A percentile compares a stretch with the other conserved stretches of the same genome.
phyloP scores from a whole-genome alignment of 495 filamentous ascomycete genomes.

The Penicillium alfredii region DNA sequence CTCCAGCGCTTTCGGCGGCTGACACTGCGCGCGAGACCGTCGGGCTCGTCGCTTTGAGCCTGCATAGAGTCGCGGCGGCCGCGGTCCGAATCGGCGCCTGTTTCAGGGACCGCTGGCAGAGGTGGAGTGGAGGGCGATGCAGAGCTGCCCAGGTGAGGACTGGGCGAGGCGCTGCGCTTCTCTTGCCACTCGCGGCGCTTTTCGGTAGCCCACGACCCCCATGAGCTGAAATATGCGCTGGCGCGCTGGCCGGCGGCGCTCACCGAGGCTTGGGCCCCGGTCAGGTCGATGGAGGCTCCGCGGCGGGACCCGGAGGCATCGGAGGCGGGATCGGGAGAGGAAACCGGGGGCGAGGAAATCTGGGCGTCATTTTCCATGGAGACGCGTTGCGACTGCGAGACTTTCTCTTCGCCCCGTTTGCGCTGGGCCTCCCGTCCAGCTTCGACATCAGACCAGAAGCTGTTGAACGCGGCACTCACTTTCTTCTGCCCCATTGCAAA shows the following conservation, averaged over 20 bases:
- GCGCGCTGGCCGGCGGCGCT: conserved; percentile 66
- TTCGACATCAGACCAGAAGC: conserved; percentile 85
- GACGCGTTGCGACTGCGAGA: conserved; percentile 29
- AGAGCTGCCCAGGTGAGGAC: conserved; percentile 10
- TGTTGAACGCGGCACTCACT: conserved; percentile 75
- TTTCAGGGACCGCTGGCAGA: conserved; percentile 25
- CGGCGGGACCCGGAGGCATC: conserved; percentile 29
- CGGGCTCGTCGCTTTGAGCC: conserved; percentile 25
- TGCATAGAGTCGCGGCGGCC: conserved; percentile 32
- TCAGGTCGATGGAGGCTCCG: conserved; percentile 49
- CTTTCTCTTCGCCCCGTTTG: conserved; percentile 56
- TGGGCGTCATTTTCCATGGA: conserved; percentile 29
- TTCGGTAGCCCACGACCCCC: conserved; percentile 92
- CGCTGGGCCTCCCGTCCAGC: conserved; percentile 75
- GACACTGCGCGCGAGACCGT: conserved; percentile 31
- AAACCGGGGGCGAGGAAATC: conserved; percentile 17
- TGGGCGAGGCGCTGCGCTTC: conserved; percentile 28
- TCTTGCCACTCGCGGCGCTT: conserved; percentile 64
- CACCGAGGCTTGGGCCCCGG: conserved; percentile 61
- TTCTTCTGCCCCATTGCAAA: conserved; percentile 79
- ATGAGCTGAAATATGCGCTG: conserved; percentile 83
- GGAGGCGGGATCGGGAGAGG: conserved; percentile 17
- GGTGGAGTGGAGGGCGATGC: conserved; percentile 28
- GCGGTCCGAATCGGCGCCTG: conserved; percentile 26
- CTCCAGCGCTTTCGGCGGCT: conserved; percentile 44